Base-by-base conservation (phyloP, 192 early-diverging fungal genomes). In the Glomus cerebriforme region DNA sequence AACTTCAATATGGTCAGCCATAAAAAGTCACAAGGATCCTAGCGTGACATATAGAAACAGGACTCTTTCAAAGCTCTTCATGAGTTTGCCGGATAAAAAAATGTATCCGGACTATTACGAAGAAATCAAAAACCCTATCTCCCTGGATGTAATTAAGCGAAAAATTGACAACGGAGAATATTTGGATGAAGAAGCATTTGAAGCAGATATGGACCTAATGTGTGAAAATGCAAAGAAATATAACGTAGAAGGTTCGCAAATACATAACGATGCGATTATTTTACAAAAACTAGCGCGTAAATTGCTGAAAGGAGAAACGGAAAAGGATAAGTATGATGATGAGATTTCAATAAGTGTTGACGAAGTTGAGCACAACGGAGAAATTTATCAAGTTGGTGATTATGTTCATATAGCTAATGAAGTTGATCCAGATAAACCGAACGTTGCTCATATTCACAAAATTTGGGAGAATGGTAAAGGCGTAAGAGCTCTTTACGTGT, bases 31-130 rank as follows among this genome's bases (percentile, higher is more conserved):
- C 5, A 54, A 54, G 49, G 49, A 54, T 17, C 19, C 39, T 8
- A 43, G 1, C 12, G 39, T 43, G 12, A 12, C 39, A 13, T 43
- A 54, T 54, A 54, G 19, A 54, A 22, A 22, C 19, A 54, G 49
- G 17, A 17, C 17, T 17, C 7, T 94, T 43, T 83, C 92, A 37
- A 92, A 95, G 58, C 84, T 92, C 47, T 99, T 97, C 80, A 85
- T 93, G 35, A 89, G 94, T 26, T 82, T 97, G 5, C 96, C 96
- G 0, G 85, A 88, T 72, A 83, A 87, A 67, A 86, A 89, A 31
- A 89, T 92, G 34, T 99, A 96, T 81, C 96, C 96, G 0, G 97
- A 99, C 79, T 99, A 98, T 82, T 98, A 95, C 80, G 87, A 89
- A 34, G 87, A 82, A 79, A 91, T 92, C 81, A 87, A 89, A 62